Evolutionary conservation across 495 filamentous ascomycete species (phyloP).

Genomic region (Xylaria palmicola): DNA sequence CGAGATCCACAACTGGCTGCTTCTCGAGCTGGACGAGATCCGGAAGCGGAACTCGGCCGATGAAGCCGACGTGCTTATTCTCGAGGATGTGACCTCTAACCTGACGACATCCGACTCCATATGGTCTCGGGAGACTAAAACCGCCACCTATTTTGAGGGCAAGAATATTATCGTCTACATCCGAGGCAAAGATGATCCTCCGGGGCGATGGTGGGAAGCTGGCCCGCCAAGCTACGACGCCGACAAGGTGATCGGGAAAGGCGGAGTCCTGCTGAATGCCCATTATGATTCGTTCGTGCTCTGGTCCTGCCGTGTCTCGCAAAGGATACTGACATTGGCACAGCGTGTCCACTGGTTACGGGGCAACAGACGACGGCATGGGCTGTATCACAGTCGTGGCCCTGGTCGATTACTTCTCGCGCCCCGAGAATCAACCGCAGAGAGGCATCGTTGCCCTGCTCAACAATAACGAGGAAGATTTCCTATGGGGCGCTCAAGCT

Average conservation of each 20-base stretch:
- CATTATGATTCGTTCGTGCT: slow-evolving; percentile 71
- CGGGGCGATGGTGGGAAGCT: slow-evolving; percentile 62
- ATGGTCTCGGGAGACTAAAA: slow-evolving; percentile 15
- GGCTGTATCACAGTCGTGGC: slow-evolving; percentile 85
- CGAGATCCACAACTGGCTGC: slow-evolving; percentile 71
- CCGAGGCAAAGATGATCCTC: slow-evolving; percentile 70
- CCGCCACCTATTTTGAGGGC: slow-evolving; percentile 80
- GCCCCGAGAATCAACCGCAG: slow-evolving; percentile 69
- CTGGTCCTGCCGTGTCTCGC: neutral
- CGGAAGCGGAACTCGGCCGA: slow-evolving; percentile 52
- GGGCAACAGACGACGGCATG: slow-evolving; percentile 92
- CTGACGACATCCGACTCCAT: slow-evolving; percentile 50
- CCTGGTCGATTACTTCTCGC: slow-evolving; percentile 84
- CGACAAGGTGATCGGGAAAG: slow-evolving; percentile 55
- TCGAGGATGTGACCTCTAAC: slow-evolving; percentile 81
- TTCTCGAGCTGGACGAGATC: slow-evolving; percentile 68
- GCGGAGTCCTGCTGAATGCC: slow-evolving; percentile 87
- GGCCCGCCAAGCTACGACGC: slow-evolving; percentile 27
- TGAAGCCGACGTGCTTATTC: slow-evolving; percentile 55
- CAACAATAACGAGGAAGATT: slow-evolving; percentile 97
- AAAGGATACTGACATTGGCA: slow-evolving; percentile 39
- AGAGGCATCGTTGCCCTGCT: slow-evolving; percentile 80
- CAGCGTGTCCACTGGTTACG: slow-evolving; percentile 75
- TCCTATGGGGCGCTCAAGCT: slow-evolving; percentile 83
- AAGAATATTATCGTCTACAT: slow-evolving; percentile 93